Base-by-base conservation (phyloP, 352 stramenopile species). In the Pythium myriotylum region DNA sequence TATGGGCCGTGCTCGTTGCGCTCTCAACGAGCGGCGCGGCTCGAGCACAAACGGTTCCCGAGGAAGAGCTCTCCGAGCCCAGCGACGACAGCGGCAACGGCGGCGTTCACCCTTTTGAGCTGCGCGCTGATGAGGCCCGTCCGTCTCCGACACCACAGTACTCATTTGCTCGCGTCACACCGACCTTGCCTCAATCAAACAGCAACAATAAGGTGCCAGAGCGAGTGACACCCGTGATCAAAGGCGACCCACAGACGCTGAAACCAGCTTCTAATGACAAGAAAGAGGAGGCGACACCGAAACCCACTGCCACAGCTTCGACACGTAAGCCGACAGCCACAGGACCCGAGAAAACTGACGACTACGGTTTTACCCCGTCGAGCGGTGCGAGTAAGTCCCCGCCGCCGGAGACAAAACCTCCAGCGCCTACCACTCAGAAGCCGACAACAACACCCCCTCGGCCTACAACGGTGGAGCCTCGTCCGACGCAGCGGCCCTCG, bases 191-290 rank as follows among this genome's bases (percentile, higher is more conserved):
- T 23, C 53, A 35, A 1, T 48, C 47, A 35, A 59, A 47, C 22
- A 48, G 9, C 23, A 37, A 58, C 37, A 37, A 40, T n/a, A 60
- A 52, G 17, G 26, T 16, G 19, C 53, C 53, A 22, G 53, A 42
- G 3, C 53, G 53, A 3, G 53, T 60, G 12, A 60, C 53, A 8
- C 53, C 53, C 9, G 39, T 47, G 26, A 60, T 50, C 41, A 48
- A 48, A 14, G 35, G 32, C 19, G 27, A 35, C 1, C 47, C 24
- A 20, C 8, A 10, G 22, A 39, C 46, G 26, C 46, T 8, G 26
- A 45, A 14, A 8, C 39, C 52, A 7, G 24, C 39, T 35, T 10
- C 29, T 35, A 35, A 35, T 10, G 29, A 35, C 23, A 59, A 42
- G 13, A 53, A 53, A 16, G 33, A 40, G 5, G 46, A 53, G 16